phyloP scores from a whole-genome alignment of 257 asterid genomes.

The Capsicum chinense region DNA sequence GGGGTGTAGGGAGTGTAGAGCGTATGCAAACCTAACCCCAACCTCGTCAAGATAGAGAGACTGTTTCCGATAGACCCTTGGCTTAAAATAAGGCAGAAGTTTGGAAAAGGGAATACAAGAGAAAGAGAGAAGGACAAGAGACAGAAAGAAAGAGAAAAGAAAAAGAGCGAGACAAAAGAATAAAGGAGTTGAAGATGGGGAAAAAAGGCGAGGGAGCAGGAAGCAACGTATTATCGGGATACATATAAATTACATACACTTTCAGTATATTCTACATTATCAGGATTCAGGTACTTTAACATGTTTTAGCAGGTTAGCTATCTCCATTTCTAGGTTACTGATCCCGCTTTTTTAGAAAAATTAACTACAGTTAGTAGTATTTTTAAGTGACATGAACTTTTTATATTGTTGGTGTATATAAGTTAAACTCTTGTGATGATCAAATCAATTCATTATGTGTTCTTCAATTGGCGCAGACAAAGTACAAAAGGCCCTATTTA shows the following conservation, averaged over 20 bases:
- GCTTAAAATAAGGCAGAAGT: too few species aligned
- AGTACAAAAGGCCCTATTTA: background rate
- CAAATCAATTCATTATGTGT: background rate
- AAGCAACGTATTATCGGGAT: background rate
- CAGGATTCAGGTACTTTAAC: background rate
- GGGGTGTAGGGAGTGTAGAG: too few species aligned
- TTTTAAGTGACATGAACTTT: background rate
- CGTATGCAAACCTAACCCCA: too few species aligned
- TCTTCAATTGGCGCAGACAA: background rate
- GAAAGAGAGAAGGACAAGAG: slow-evolving; percentile 1
- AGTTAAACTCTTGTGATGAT: background rate
- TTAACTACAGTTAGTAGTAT: background rate
- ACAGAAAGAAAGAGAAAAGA: background rate
- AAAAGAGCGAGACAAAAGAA: background rate
- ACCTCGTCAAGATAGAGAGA: too few species aligned
- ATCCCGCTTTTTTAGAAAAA: background rate
- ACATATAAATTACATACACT: background rate
- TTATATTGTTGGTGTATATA: background rate
- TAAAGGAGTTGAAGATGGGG: background rate
- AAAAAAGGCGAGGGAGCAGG: background rate
- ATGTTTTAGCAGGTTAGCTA: background rate
- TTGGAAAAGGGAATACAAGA: background rate
- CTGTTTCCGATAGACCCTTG: too few species aligned
- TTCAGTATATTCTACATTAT: background rate
- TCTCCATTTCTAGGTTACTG: background rate